Evolutionary conservation across 768 basidiomycete species (phyloP).

Genomic region (Pulveroboletus ravenelii): DNA sequence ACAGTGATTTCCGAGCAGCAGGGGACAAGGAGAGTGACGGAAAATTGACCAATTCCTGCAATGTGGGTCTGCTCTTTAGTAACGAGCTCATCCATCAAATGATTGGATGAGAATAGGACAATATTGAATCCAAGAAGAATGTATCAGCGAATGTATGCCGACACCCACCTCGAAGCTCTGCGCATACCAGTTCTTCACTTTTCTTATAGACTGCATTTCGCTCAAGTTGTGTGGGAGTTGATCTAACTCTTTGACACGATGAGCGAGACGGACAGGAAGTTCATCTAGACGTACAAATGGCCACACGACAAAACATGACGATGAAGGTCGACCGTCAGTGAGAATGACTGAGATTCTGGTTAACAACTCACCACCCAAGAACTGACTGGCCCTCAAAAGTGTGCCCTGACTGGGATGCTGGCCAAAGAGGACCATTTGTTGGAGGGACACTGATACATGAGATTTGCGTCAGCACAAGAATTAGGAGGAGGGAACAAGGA

Average conservation of each 20-base stretch:
- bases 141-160: neutral
- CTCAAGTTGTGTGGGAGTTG: slow-evolving; percentile 88
- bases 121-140: neutral
- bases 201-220: slow-evolving; percentile 87
- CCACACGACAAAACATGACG: neutral
- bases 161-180: slow-evolving; percentile 88
- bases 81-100: neutral
- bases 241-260: slow-evolving; percentile 94
- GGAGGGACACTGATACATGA: slow-evolving; percentile 71
- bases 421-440: slow-evolving; percentile 98
- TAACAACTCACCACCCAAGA: slow-evolving; percentile 59
- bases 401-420: slow-evolving; percentile 96
- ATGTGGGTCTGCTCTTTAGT: neutral
- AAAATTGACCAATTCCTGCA: slow-evolving; percentile 84
- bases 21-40: slow-evolving; percentile 69
- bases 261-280: slow-evolving; percentile 89
- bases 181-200: slow-evolving; percentile 98
- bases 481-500: neutral
- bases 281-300: slow-evolving; percentile 54
- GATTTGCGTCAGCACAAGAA: slow-evolving; percentile 6
- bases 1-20: slow-evolving; percentile 63
- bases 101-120: neutral
- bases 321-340: neutral
- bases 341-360: neutral
- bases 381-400: slow-evolving; percentile 85